Conservation (phyloP, 495 filamentous ascomycete genomes). For the Penicillium atrosanguineum region DNA sequence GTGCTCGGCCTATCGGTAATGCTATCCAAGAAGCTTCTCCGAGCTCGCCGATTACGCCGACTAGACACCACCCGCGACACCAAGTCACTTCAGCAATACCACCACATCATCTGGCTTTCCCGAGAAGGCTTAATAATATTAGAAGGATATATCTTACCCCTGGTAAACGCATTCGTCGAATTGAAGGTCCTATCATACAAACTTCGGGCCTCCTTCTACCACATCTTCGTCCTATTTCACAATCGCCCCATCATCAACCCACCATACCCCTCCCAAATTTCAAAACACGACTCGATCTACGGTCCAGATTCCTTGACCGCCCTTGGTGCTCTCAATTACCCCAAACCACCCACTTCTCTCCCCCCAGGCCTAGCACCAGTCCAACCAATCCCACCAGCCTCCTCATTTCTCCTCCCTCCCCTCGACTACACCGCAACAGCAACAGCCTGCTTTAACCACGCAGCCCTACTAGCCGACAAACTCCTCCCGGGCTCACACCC, state of each 20-base stretch:
- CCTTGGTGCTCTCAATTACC: not conserved
- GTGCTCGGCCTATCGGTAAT: constrained; percentile 88
- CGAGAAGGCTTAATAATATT: constrained; percentile 86
- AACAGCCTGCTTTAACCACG: constrained; percentile 75
- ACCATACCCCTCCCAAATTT: constrained; percentile 32
- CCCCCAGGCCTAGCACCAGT: constrained; percentile 46
- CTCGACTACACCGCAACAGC: constrained; percentile 82
- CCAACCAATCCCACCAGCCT: constrained; percentile 48
- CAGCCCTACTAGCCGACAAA: constrained; percentile 66
- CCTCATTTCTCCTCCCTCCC: constrained; percentile 70
- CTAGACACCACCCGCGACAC: constrained; percentile 75
- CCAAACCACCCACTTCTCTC: constrained; percentile 10
- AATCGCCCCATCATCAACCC: constrained; percentile 63
- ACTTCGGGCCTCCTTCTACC: constrained; percentile 88
- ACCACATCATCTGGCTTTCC: constrained; percentile 94
- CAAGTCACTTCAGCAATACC: constrained; percentile 75
- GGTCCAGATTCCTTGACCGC: constrained; percentile 16
- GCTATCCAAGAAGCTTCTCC: constrained; percentile 78
- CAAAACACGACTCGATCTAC: constrained; percentile 31
- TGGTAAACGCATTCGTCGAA: constrained; percentile 67
- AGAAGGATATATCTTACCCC: constrained; percentile 81
- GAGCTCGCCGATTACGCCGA: constrained; percentile 79
- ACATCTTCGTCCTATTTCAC: constrained; percentile 95
- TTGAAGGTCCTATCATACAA: constrained; percentile 88
- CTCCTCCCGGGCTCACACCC: constrained; percentile 86